These are phyloP conservation scores for Diaporthe ilicicola DNA, from an alignment of 2,329 filamentous ascomycete species.

Conservation along the genomic window DNA sequence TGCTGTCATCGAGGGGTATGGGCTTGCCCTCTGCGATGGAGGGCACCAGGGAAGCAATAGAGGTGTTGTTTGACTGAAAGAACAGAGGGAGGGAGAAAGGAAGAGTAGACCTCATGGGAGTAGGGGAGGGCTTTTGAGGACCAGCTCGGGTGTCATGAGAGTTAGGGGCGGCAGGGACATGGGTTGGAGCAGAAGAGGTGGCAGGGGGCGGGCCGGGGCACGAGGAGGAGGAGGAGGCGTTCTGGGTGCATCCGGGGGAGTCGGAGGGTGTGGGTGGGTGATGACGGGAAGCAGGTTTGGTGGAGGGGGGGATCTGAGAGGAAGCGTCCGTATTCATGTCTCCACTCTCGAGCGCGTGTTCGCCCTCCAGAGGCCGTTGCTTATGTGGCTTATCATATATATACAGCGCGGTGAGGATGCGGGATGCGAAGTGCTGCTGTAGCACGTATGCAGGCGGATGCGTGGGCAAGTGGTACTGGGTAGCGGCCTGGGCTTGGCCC, in stretches of 20 bases:
- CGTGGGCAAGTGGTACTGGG: slow-evolving; percentile 31
- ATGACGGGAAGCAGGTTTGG: slow-evolving; percentile 22
- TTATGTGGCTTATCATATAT: slow-evolving; percentile 35
- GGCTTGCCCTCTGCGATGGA: slow-evolving; percentile 65
- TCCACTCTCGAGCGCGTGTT: slow-evolving; percentile 34
- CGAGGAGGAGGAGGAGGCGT: slow-evolving; percentile 23
- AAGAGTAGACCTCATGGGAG: slow-evolving; percentile 46
- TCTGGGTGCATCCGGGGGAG: slow-evolving; percentile 25
- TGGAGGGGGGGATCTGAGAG: slow-evolving; percentile 28
- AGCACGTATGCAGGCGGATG: slow-evolving; percentile 34
- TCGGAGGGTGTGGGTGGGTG: slow-evolving; percentile 30
- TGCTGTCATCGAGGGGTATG: slow-evolving; percentile 65
- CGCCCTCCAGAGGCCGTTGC: slow-evolving; percentile 33
- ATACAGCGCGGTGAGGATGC: slow-evolving; percentile 30
- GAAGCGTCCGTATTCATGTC: slow-evolving; percentile 34
- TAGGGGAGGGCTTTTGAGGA: slow-evolving; percentile 37
- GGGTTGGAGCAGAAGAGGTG: slow-evolving; percentile 36
- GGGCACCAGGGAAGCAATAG: slow-evolving; percentile 61
- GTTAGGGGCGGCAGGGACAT: slow-evolving; percentile 36
- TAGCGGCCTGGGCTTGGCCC: slow-evolving; percentile 24
- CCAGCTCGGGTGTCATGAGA: slow-evolving; percentile 29
- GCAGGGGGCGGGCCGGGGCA: slow-evolving; percentile 30
- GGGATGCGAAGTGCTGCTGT: slow-evolving; percentile 32
- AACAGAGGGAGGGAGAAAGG: slow-evolving; percentile 59
- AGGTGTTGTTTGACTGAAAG: slow-evolving; percentile 55